Conservation (phyloP, 305 asterid species). For the Salvia sclarea region DNA sequence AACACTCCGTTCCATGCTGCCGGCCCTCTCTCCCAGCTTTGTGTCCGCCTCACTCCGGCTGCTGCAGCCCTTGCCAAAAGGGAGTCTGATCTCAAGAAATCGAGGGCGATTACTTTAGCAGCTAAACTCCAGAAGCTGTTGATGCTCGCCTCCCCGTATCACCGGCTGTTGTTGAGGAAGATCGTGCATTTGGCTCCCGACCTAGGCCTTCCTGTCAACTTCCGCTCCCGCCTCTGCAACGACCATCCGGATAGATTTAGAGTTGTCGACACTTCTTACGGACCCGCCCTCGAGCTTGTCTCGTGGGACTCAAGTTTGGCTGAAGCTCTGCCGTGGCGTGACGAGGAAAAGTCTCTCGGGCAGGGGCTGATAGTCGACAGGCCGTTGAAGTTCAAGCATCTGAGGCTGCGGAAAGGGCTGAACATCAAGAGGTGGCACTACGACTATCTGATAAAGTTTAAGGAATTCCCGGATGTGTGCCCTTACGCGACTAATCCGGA, state of each 20-base stretch:
- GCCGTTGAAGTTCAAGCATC: constrained; percentile 78
- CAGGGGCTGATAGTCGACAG: constrained; percentile 80
- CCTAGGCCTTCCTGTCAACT: constrained; percentile 78
- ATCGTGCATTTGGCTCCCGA: constrained; percentile 84
- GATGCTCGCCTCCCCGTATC: constrained; percentile 78
- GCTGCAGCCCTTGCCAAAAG: constrained; percentile 61
- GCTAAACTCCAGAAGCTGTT: constrained; percentile 77
- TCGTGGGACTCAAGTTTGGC: constrained; percentile 66
- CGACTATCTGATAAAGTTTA: constrained; percentile 68
- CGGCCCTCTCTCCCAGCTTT: constrained; percentile 65
- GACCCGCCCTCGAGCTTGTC: constrained; percentile 88
- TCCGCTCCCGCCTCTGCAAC: constrained; percentile 76
- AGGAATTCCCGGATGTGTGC: constrained; percentile 66
- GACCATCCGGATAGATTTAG: constrained; percentile 76
- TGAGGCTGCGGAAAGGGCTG: constrained; percentile 72
- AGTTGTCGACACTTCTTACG: constrained; percentile 82
- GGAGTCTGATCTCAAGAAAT: constrained; percentile 61
- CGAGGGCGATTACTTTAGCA: constrained; percentile 51
- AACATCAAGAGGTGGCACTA: constrained; percentile 73
- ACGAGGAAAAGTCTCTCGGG: constrained; percentile 47
- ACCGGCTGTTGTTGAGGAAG: constrained; percentile 67
- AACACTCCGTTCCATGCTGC: constrained; percentile 60
- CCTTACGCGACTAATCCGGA: constrained; percentile 60
- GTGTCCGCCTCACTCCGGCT: constrained; percentile 89
- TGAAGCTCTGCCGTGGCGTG: constrained; percentile 44